phyloP scores from a whole-genome alignment of 2,329 filamentous ascomycete species.

The Ophiostoma tasmaniense region DNA sequence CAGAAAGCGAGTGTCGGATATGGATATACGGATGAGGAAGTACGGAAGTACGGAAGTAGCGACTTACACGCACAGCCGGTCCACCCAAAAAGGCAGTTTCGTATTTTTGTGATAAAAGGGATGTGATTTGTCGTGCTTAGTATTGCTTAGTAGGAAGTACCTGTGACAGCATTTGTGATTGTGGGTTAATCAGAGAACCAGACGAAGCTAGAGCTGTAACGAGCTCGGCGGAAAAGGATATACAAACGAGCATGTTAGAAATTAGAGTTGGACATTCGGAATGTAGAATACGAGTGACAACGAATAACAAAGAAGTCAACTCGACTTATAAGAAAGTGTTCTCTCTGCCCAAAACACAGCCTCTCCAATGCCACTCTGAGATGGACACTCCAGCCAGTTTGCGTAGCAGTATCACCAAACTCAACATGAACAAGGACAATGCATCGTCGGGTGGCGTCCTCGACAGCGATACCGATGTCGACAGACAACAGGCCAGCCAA shows the following conservation, averaged over 20 bases:
- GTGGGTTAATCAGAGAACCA: neutral
- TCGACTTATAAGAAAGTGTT: neutral
- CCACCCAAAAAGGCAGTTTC: slow-evolving; percentile 1
- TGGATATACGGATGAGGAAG: neutral
- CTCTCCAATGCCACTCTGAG: neutral
- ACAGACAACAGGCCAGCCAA: neutral
- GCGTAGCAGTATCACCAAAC: neutral
- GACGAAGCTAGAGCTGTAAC: neutral
- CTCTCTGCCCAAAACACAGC: neutral
- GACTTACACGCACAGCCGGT: slow-evolving; percentile 7
- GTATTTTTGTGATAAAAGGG: neutral
- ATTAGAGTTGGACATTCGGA: neutral
- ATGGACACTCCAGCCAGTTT: neutral
- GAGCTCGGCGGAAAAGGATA: neutral
- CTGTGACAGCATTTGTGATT: neutral
- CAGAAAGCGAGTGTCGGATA: neutral
- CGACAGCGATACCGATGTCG: slow-evolving; percentile 4
- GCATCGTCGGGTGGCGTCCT: neutral
- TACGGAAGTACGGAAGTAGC: slow-evolving; percentile 10
- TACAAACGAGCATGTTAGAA: neutral
- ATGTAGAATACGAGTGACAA: neutral
- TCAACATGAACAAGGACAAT: neutral
- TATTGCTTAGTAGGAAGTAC: neutral
- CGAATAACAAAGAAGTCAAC: neutral
- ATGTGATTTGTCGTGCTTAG: neutral